Evolutionary conservation across 495 filamentous ascomycete species (phyloP), one percentile per base, ranked within the genome.

Genomic region (Talaromyces proteolyticus): DNA sequence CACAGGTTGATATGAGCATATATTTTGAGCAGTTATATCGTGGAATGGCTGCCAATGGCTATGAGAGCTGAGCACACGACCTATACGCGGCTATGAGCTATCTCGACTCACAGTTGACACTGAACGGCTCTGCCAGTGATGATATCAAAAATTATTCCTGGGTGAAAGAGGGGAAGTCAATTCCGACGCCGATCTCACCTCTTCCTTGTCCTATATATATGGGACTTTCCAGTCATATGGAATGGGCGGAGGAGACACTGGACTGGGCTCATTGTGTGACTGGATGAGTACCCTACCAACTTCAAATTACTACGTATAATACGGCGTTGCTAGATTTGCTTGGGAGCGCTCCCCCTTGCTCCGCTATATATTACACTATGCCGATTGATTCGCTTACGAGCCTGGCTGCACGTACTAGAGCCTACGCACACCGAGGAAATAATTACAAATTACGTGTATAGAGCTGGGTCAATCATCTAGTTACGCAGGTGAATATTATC

Each of bases 21-120:
- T 83, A 79, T 53, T 79, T 69, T 50, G 79, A 81, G 14, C 77
- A 78, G 44, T 62, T 82, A 1, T 73, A 77, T 50, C 69, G 68
- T 5, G 76, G 73, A n/a, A 72, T 82, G 63, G 64, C 69, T 5
- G 58, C 57, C 1, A 70, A 77, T 26, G 78, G 78, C 16, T 66
- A 62, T 42, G 60, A 53, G 5, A 80, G 81, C 57, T 84, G 80
- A 50, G 76, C 78, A 14, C 58, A 59, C 3, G 76, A 82, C 42
- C 69, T 82, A 44, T 65, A 75, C 6, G 72, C 75, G 4, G 76
- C 75, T 11, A 58, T 78, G 16, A 44, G 65, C 19, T 79, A 78
- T 50, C 75, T 82, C 25, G 79, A 83, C 49, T 55, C 53, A 0
- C 66, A 77, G 42, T 53, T 79, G 0, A 52, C 66, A 3, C 53